phyloP scores from a whole-genome alignment of 192 early-diverging fungal genomes.

The Coemansia sp. region DNA sequence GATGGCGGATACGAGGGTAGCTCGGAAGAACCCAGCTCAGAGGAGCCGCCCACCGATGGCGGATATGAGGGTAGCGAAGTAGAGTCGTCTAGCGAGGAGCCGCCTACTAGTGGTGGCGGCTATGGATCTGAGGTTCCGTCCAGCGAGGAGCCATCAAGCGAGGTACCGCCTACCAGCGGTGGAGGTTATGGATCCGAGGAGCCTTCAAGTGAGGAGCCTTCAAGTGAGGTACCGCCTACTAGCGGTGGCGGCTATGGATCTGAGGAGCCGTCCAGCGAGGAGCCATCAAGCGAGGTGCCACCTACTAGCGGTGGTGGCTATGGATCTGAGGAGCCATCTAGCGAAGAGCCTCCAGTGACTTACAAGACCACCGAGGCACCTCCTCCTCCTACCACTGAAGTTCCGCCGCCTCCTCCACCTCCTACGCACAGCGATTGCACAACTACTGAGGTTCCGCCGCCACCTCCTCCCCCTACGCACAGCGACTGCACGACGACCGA shows the following conservation, averaged over 20 bases:
- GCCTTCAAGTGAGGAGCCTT: conserved; percentile 23
- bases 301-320: conserved; percentile 1
- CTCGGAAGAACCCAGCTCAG: conserved; percentile 18
- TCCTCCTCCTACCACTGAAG: conserved; percentile 17
- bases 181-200: conserved; percentile 8
- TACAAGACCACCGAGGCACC: conserved; percentile 4
- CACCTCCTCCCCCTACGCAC: not conserved
- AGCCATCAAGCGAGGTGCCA: conserved; percentile 21
- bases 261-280: conserved; percentile 20
- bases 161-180: not conserved
- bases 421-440: no score
- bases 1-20: conserved; percentile 11
- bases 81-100: conserved; percentile 17
- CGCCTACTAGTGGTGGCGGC: conserved; percentile 1
- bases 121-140: conserved; percentile 13
- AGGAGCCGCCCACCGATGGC: conserved; percentile 17
- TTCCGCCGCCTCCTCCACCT: not conserved
- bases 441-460: not conserved
- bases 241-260: not conserved
- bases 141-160: conserved; percentile 22
- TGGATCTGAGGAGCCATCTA: conserved; percentile 24
- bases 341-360: conserved; percentile 10
- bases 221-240: conserved; percentile 14
- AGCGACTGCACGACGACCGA: no score
- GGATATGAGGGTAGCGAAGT: not conserved